Conservation (phyloP, 192 early-diverging fungal genomes). For the Chytriomyces sp. region DNA sequence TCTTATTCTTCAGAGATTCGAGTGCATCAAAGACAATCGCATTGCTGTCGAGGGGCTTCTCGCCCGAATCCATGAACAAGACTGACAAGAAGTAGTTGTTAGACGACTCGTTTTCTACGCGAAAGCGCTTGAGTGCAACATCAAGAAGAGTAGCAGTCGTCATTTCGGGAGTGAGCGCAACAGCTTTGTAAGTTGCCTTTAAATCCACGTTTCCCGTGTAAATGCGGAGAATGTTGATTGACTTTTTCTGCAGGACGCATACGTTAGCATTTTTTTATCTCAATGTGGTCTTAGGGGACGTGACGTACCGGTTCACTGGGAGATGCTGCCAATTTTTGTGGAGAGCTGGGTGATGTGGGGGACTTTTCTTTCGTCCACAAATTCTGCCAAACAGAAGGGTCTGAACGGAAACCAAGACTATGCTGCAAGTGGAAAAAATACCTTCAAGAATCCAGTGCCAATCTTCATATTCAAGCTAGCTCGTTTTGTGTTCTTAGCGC, state of each 20-base stretch:
- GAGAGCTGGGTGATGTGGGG: background rate
- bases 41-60: conserved; percentile 35
- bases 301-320: background rate
- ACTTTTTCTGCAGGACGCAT: conserved; percentile 25
- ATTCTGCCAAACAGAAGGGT: background rate
- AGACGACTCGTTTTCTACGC: conserved; percentile 34
- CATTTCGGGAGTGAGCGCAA: conserved; percentile 45
- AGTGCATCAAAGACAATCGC: conserved; percentile 42
- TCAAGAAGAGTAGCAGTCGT: conserved; percentile 39
- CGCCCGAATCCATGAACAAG: conserved; percentile 48
- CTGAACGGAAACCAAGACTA: background rate
- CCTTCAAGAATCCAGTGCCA: conserved; percentile 13
- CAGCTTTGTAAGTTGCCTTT: conserved; percentile 54
- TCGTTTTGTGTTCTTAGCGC: background rate
- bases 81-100: conserved; percentile 48
- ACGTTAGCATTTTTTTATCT: background rate
- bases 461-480: background rate
- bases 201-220: conserved; percentile 55
- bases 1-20: conserved; percentile 42
- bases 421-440: background rate
- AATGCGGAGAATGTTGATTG: conserved; percentile 52
- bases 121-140: conserved; percentile 41
- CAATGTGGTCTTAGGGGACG: background rate
- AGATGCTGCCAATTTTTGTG: background rate
- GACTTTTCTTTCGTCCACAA: conserved; percentile 1